Conservation (phyloP, 1,284 basidiomycete genomes). For the Porogramme epimiltina region DNA sequence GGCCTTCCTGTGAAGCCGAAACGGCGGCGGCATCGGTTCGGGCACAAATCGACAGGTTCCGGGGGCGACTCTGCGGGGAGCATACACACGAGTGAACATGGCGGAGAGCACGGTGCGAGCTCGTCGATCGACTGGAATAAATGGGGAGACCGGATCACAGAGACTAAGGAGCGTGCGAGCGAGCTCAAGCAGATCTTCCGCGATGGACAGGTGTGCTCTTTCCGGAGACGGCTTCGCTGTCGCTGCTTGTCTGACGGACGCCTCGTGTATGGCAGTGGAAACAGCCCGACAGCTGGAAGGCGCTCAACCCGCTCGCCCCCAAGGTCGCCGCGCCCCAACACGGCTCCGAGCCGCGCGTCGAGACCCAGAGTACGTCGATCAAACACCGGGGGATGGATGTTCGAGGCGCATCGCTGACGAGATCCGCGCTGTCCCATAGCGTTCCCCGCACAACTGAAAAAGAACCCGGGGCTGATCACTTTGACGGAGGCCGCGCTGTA, state of each 20-base stretch:
- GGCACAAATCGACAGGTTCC: conserved; percentile 5
- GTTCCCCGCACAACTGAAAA: conserved; percentile 59
- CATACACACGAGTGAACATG: not conserved
- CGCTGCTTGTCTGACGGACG: not conserved
- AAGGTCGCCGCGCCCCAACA: conserved; percentile 16
- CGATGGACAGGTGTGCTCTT: conserved; percentile 36
- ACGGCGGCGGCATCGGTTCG: not conserved
- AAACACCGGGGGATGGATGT: not conserved
- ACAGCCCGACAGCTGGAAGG: conserved; percentile 25
- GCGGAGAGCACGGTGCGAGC: conserved; percentile 5
- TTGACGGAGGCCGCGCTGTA: conserved; percentile 48
- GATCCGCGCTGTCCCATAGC: conserved; percentile 40
- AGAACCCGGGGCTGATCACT: conserved; percentile 59
- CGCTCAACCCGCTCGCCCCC: conserved; percentile 23
- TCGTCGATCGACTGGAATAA: conserved; percentile 52
- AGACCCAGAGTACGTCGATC: conserved; percentile 41
- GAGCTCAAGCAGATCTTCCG: conserved; percentile 44
- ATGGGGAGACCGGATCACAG: conserved; percentile 48
- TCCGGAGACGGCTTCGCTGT: not conserved
- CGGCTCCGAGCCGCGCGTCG: conserved; percentile 25
- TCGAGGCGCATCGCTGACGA: conserved; percentile 10
- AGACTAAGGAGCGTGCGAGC: conserved; percentile 44
- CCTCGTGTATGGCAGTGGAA: conserved; percentile 25
- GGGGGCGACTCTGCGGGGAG: conserved; percentile 2
- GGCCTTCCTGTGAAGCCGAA: conserved; percentile 42